Conservation (phyloP, 148 eudicot species). For the Chenopodium formosanum region DNA sequence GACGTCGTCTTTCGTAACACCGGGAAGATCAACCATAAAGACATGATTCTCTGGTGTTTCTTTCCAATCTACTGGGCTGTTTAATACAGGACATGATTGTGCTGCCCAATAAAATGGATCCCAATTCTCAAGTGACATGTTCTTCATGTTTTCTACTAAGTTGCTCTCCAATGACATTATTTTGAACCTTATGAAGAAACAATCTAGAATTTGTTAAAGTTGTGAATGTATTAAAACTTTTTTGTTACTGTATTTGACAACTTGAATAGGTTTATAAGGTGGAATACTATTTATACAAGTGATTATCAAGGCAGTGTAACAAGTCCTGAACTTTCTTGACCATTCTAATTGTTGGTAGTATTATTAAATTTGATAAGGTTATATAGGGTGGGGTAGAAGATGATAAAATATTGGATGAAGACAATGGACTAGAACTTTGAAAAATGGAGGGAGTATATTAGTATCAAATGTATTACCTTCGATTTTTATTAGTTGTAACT, state of each 20-base stretch:
- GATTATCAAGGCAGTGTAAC: neutral
- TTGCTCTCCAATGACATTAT: neutral
- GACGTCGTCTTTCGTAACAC: conserved; percentile 17
- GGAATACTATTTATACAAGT: neutral
- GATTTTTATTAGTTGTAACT: too few species aligned
- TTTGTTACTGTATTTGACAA: too few species aligned
- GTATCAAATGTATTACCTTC: too few species aligned
- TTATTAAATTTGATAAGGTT: too few species aligned
- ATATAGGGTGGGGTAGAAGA: too few species aligned
- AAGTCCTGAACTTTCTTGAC: conserved; percentile 10
- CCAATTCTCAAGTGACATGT: conserved; percentile 17
- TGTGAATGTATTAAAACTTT: too few species aligned
- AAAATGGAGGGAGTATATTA: too few species aligned
- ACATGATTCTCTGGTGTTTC: conserved; percentile 18
- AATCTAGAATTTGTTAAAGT: too few species aligned
- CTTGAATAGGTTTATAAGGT: neutral
- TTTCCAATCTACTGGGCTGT: conserved; percentile 28
- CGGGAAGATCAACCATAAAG: conserved; percentile 24
- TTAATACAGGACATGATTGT: conserved; percentile 22
- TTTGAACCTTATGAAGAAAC: too few species aligned
- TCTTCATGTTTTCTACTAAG: conserved; percentile 16
- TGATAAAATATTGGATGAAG: too few species aligned
- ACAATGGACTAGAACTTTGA: too few species aligned
- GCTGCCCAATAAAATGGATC: conserved; percentile 22
- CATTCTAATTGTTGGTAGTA: neutral